Evolutionary conservation across 2,329 filamentous ascomycete genomes (phyloP).

Genomic region (Sarocladium strictum): DNA sequence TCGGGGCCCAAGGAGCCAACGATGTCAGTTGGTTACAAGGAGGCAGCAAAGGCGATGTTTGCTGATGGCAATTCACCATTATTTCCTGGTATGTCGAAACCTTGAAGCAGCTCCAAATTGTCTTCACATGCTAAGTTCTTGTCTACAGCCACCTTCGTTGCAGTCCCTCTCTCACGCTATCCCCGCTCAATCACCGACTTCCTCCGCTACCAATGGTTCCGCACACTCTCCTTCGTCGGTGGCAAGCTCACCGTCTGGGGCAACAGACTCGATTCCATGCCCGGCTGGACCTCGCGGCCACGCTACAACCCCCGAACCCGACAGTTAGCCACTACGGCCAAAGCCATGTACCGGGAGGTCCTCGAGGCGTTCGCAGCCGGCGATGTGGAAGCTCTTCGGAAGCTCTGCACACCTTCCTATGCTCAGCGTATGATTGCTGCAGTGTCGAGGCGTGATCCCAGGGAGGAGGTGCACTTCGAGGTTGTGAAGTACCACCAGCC

Average conservation of each 20-base stretch:
- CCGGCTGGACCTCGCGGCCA: slow-evolving; percentile 25
- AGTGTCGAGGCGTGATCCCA: slow-evolving; percentile 44
- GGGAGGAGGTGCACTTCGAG: slow-evolving; percentile 46
- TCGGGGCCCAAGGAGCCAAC: slow-evolving; percentile 3
- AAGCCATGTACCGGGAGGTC: slow-evolving; percentile 55
- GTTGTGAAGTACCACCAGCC: slow-evolving; percentile 42
- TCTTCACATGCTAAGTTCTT: not conserved
- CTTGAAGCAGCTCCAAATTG: not conserved
- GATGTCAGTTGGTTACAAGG: not conserved
- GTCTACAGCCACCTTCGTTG: slow-evolving; percentile 40
- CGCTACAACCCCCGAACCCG: slow-evolving; percentile 35
- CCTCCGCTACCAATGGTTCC: slow-evolving; percentile 30
- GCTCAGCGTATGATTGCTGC: slow-evolving; percentile 43
- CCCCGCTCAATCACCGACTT: slow-evolving; percentile 23
- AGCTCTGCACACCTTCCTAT: slow-evolving; percentile 49
- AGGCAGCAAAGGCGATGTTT: slow-evolving; percentile 3
- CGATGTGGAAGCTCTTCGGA: slow-evolving; percentile 43
- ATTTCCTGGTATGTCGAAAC: not conserved
- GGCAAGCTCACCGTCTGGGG: slow-evolving; percentile 29
- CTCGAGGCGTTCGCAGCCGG: slow-evolving; percentile 55
- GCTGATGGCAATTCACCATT: slow-evolving; percentile 1
- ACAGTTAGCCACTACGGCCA: slow-evolving; percentile 45
- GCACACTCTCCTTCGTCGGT: slow-evolving; percentile 28
- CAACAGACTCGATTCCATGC: slow-evolving; percentile 40
- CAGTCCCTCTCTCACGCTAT: slow-evolving; percentile 32